Evolutionary conservation across 257 asterid species (phyloP).

Genomic region (Nemophila menziesii): DNA sequence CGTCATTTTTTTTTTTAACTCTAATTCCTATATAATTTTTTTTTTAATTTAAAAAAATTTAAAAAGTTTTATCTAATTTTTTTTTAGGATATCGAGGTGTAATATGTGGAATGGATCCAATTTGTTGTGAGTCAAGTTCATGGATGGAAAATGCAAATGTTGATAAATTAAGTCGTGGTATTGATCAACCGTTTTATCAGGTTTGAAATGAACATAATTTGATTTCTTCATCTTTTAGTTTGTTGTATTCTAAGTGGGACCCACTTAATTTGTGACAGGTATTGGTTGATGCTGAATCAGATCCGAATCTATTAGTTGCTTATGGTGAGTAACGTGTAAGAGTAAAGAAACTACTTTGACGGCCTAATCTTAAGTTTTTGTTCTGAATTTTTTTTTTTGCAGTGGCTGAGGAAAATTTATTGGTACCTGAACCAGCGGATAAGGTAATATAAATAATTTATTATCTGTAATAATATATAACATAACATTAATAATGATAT

Average conservation of each 20-base stretch:
- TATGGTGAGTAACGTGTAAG: constrained; percentile 71
- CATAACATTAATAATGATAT: background rate
- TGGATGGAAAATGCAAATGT: constrained; percentile 89
- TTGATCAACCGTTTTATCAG: constrained; percentile 97
- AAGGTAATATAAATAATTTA: constrained; percentile 33
- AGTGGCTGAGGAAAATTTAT: constrained; percentile 86
- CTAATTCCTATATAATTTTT: background rate
- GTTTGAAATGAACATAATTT: constrained; percentile 16
- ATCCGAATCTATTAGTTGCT: constrained; percentile 83
- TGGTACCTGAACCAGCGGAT: constrained; percentile 38
- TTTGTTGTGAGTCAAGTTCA: constrained; percentile 81
- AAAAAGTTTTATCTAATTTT: no score
- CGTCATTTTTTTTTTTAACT: constrained; percentile 3
- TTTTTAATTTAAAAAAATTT: background rate
- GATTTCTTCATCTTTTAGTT: background rate
- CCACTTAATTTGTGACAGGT: constrained; percentile 42
- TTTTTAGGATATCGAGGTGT: constrained; percentile 75
- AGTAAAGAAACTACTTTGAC: background rate
- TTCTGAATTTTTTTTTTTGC: constrained; percentile 15
- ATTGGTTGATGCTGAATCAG: constrained; percentile 52
- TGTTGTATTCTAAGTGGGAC: no score
- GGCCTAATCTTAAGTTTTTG: background rate
- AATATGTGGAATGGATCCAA: constrained; percentile 95
- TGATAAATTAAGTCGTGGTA: constrained; percentile 62
- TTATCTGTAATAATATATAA: background rate